Evolutionary conservation across 2,329 filamentous ascomycete species (phyloP).

Genomic region (Colletotrichum magnum): DNA sequence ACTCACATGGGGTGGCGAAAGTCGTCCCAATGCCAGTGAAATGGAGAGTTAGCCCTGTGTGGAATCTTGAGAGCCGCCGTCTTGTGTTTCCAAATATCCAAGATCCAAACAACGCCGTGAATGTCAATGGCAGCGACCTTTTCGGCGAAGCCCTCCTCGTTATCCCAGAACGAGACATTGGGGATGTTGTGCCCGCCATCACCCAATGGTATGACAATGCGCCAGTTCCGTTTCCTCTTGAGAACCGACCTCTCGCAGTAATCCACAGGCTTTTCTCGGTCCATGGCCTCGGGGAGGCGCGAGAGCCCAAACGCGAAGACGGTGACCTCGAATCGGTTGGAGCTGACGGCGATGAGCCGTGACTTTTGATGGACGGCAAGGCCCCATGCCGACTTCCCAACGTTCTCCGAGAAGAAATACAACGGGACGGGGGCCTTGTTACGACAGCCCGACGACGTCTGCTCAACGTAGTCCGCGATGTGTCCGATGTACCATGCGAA

Average conservation of each 20-base stretch:
- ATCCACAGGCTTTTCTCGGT: slow-evolving; percentile 38
- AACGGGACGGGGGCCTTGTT: slow-evolving; percentile 46
- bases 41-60: slow-evolving; percentile 27
- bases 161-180: slow-evolving; percentile 65
- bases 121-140: slow-evolving; percentile 68
- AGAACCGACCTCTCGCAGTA: slow-evolving; percentile 53
- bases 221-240: slow-evolving; percentile 63
- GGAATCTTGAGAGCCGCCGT: slow-evolving; percentile 35
- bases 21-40: slow-evolving; percentile 42
- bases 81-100: slow-evolving; percentile 64
- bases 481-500: slow-evolving; percentile 76
- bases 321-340: slow-evolving; percentile 74
- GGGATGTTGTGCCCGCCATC: slow-evolving; percentile 63
- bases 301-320: slow-evolving; percentile 66
- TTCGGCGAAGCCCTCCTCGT: slow-evolving; percentile 61
- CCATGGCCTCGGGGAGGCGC: slow-evolving; percentile 39
- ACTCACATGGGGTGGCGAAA: slow-evolving; percentile 34
- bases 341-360: slow-evolving; percentile 88
- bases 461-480: slow-evolving; percentile 61
- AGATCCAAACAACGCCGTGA: slow-evolving; percentile 61
- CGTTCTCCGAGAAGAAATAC: slow-evolving; percentile 82
- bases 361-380: slow-evolving; percentile 84
- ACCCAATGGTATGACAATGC: slow-evolving; percentile 62
- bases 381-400: slow-evolving; percentile 88
- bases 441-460: slow-evolving; percentile 13